A percentile compares a stretch with the other conserved stretches of the same genome.
Evolutionary conservation across 179 eudicot species (phyloP).

Genomic region (Carnegiea gigantea): DNA sequence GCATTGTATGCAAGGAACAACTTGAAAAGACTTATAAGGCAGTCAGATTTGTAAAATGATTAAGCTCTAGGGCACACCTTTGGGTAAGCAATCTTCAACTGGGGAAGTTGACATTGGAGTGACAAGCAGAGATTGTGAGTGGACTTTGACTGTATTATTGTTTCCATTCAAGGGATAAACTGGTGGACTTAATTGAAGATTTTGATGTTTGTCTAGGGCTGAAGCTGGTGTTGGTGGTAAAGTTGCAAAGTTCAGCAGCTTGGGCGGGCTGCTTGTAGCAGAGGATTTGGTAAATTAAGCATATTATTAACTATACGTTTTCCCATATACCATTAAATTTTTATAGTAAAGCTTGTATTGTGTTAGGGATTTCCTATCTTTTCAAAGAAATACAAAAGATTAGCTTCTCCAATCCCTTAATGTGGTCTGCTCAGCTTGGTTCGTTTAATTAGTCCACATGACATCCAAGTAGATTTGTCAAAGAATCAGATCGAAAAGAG

Average conservation of each 20-base stretch:
- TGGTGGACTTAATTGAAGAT: background rate
- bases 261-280: background rate
- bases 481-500: background rate
- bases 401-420: background rate
- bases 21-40: no score
- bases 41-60: no score
- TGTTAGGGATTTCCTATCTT: background rate
- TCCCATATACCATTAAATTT: background rate
- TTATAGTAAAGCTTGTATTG: background rate
- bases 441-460: background rate
- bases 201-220: background rate
- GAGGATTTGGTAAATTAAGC: background rate
- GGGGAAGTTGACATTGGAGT: background rate
- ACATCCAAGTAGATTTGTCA: background rate
- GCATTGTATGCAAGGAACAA: no score
- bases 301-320: background rate
- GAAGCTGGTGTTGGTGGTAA: background rate
- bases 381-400: background rate
- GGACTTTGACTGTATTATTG: background rate
- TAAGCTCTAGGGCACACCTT: background rate
- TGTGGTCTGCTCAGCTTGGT: slow-evolving; percentile 1
- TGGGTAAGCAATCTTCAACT: background rate
- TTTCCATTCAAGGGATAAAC: background rate
- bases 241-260: background rate
- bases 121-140: background rate